Base-by-base conservation (phyloP, 2,329 filamentous ascomycete genomes). In the Drechslera avenae region DNA sequence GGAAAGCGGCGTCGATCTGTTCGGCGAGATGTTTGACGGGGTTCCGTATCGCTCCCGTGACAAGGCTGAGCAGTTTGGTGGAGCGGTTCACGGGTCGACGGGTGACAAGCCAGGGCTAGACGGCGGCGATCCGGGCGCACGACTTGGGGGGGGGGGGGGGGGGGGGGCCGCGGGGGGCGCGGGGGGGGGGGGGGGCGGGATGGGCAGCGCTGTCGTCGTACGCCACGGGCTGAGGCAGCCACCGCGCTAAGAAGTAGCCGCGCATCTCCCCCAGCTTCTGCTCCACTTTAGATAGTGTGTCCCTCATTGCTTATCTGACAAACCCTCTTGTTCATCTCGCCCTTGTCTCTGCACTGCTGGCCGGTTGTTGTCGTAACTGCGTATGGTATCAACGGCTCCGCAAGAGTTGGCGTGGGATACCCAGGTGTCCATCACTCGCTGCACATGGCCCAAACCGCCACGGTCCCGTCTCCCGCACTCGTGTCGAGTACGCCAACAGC, bases 371-470 rank as follows among this genome's bases (percentile, higher is more conserved):
- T 42, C 12, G 34, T 13, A 4, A 28, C 23, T 46, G 39, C 42
- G 30, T 37, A 42, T 55, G 50, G 46, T 36, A 37, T 23, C 33
- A 16, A 33, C 21, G 23, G 42, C 31, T 49, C 42, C 43, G 52
- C 45, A 42, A 46, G 53, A 44, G 59, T 56, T 64, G 56, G 62
- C 57, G 50, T 42, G 35, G 37, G 49, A 35, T 34, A 48, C 33
- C 35, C 49, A 41, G 39, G n/a, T 31, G 46, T 52, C 50, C 54
- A 45, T 48, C 53, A 46, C 43, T 33, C 56, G 55, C 50, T 54
- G 50, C 54, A 54, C 49, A 79, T 79, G 76, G 76, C 76, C 55
- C 84, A 85, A 75, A 78, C 78, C 59, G 82, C 85, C 73, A 80
- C 78, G 67, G 84, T 85, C 59, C 82, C 83, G 54, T 83, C 82